A percentile compares a stretch with the other conserved stretches of the same genome.
These are phyloP conservation scores for Acacia acuminata DNA, from an alignment of 306 rosid genomes.

Conservation along the genomic window DNA sequence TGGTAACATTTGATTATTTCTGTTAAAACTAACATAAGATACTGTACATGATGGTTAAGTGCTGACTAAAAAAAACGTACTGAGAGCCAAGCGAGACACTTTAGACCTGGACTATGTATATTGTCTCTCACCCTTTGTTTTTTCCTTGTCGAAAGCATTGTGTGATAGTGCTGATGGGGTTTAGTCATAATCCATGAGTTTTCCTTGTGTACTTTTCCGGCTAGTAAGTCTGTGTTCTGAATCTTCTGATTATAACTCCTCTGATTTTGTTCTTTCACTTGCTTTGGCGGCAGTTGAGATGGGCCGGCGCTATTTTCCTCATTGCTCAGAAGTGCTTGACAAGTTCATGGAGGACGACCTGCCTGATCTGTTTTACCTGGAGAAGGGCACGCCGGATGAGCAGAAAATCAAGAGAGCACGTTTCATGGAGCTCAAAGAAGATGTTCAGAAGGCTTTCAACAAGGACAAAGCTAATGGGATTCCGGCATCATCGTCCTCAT, in stretches of 20 bases:
- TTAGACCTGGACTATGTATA: neutral
- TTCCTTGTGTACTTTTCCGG: neutral
- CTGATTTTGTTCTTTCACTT: constrained; percentile 7
- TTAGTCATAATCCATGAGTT: neutral
- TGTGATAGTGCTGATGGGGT: neutral
- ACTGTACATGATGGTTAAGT: neutral
- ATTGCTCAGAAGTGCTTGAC: constrained; percentile 92
- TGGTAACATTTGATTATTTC: neutral
- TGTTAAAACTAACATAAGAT: neutral
- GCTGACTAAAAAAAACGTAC: neutral
- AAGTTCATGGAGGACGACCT: constrained; percentile 79
- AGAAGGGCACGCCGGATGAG: constrained; percentile 77
- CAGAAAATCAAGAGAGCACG: constrained; percentile 63
- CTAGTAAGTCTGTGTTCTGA: neutral
- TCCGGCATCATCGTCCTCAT: constrained; percentile 59
- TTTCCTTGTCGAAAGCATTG: neutral
- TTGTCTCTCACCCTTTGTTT: neutral
- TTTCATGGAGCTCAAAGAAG: constrained; percentile 86
- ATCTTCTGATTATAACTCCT: neutral
- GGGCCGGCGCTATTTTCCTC: constrained; percentile 89
- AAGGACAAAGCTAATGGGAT: constrained; percentile 72
- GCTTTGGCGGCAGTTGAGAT: constrained; percentile 50
- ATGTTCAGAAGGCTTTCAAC: constrained; percentile 81
- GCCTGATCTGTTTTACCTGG: constrained; percentile 71
- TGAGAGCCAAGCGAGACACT: neutral